Percentiles rank a stretch among this genome's conserved stretches.
phyloP scores from a whole-genome alignment of 305 asterid genomes.

The Fraxinus sp. region DNA sequence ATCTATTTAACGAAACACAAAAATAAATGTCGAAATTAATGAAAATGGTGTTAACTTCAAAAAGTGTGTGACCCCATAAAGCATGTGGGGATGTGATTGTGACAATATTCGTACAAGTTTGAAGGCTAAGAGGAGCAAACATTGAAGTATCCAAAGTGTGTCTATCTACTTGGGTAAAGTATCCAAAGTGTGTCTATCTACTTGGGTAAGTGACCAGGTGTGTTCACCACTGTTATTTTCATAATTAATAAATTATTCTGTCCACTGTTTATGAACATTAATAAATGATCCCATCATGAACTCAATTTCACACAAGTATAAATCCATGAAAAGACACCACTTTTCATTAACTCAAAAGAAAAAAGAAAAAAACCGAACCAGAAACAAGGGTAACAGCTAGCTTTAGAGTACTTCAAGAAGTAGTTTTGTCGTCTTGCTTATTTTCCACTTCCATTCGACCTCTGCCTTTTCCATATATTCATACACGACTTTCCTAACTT shows the following conservation, averaged over 20 bases:
- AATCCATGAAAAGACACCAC: too few species aligned
- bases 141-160: neutral
- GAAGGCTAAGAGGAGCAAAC: neutral
- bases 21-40: neutral
- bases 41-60: neutral
- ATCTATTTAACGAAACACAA: too few species aligned
- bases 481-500: neutral
- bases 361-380: too few species aligned
- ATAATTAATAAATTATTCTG: neutral
- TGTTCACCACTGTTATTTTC: neutral
- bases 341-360: too few species aligned
- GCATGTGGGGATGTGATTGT: neutral
- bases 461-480: too few species aligned
- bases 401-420: neutral
- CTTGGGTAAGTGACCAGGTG: neutral
- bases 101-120: neutral
- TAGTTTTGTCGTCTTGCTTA: neutral
- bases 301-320: too few species aligned
- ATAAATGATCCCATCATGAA: too few species aligned
- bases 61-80: neutral
- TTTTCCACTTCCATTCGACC: neutral
- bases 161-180: neutral
- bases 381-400: too few species aligned
- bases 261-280: neutral
- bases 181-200: too few species aligned